Evolutionary conservation across 495 filamentous ascomycete species (phyloP).

Genomic region (Penicillium daleae): DNA sequence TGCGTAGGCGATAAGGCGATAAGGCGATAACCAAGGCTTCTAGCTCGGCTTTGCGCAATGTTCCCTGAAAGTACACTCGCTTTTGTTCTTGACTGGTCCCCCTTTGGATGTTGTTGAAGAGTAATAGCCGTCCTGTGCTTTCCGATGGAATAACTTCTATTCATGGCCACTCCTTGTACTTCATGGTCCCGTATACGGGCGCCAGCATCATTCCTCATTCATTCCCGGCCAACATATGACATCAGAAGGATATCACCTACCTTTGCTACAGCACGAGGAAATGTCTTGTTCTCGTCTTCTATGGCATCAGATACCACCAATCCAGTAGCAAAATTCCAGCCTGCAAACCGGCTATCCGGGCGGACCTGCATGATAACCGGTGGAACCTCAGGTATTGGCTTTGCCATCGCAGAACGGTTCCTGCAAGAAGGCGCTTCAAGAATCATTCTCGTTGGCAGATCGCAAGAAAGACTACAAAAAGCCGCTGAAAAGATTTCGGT

Average conservation of each 20-base stretch:
- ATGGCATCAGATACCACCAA: conserved; percentile 1
- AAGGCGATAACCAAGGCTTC: conserved; percentile 3
- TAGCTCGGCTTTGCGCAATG: neutral
- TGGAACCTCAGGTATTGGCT: conserved; percentile 67
- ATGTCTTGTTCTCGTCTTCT: conserved; percentile 17
- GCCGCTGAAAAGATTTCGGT: conserved; percentile 31
- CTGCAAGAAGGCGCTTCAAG: conserved; percentile 62
- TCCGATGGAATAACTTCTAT: neutral
- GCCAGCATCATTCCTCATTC: neutral
- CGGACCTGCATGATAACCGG: conserved; percentile 64
- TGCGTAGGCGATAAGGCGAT: conserved; percentile 27
- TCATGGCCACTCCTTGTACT: neutral
- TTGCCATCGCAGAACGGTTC: conserved; percentile 68
- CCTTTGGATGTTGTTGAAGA: neutral
- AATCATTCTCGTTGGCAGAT: conserved; percentile 57
- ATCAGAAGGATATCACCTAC: neutral
- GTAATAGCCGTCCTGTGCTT: neutral
- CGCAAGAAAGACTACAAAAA: conserved; percentile 42
- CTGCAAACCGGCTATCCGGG: conserved; percentile 38
- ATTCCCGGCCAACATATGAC: conserved; percentile 1
- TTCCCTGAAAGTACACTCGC: neutral
- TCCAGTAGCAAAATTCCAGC: conserved; percentile 5
- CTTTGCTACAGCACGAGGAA: neutral
- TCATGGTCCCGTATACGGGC: neutral
- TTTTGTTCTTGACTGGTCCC: neutral